Conservation (phyloP, 208 protist genomes). For the Ichthyophonus hoferi region DNA sequence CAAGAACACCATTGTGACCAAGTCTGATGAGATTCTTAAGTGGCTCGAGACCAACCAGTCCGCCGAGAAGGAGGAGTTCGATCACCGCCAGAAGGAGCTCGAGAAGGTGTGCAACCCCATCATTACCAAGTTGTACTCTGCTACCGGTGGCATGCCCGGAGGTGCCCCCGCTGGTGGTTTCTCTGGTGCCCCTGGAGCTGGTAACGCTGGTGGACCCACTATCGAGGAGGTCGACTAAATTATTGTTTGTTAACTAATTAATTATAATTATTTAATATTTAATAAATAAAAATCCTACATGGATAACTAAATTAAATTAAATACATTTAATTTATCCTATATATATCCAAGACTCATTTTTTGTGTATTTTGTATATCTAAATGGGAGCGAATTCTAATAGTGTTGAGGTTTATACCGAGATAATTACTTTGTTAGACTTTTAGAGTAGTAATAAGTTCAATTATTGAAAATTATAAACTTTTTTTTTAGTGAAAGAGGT, state of each 20-base stretch:
- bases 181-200: conserved; percentile 43
- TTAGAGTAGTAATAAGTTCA: too few species aligned
- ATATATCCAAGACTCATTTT: too few species aligned
- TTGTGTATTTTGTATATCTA: too few species aligned
- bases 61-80: conserved; percentile 59
- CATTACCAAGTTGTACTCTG: conserved; percentile 67
- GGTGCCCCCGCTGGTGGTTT: conserved; percentile 54
- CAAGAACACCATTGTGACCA: conserved; percentile 67
- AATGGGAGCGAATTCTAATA: too few species aligned
- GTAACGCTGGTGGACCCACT: conserved; percentile 52
- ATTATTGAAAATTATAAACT: too few species aligned
- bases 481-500: too few species aligned
- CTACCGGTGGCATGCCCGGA: conserved; percentile 52
- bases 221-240: conserved; percentile 78
- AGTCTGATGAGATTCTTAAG: conserved; percentile 67
- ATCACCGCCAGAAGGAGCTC: conserved; percentile 69
- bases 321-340: background rate
- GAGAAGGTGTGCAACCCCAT: conserved; percentile 67
- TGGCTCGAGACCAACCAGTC: conserved; percentile 67
- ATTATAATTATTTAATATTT: background rate
- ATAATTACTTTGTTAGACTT: too few species aligned
- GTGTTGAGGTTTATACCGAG: too few species aligned
- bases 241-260: background rate
- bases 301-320: conserved; percentile 11
- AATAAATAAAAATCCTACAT: background rate